Evolutionary conservation across 441 rosid species (phyloP).

Genomic region (Adansonia gregorii): DNA sequence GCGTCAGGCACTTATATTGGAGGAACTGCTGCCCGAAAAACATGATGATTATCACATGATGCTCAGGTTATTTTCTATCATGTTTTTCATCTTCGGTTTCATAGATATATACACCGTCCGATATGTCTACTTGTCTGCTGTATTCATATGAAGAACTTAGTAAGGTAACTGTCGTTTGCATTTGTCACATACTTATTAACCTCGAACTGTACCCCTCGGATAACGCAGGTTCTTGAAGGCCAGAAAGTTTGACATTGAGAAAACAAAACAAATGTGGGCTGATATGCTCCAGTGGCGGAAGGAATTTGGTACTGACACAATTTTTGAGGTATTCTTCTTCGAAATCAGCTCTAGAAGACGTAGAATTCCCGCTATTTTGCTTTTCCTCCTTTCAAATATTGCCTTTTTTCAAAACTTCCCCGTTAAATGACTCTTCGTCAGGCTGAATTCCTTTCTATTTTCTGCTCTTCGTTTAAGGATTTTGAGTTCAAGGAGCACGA

Average conservation of each 20-base stretch:
- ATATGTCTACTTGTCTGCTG: background rate
- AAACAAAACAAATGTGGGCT: conserved; percentile 85
- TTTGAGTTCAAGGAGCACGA: conserved; percentile 65
- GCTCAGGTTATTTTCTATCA: conserved; percentile 55
- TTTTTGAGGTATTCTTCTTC: conserved; percentile 53
- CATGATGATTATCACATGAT: conserved; percentile 83
- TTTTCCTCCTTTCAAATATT: background rate
- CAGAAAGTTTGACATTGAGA: conserved; percentile 78
- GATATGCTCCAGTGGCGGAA: conserved; percentile 85
- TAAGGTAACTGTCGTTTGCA: background rate
- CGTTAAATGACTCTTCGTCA: background rate
- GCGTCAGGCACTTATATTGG: conserved; percentile 65
- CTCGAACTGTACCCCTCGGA: conserved; percentile 10
- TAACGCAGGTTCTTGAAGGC: conserved; percentile 72
- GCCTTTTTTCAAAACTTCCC: background rate
- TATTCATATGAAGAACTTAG: background rate
- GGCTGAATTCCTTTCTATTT: conserved; percentile 11
- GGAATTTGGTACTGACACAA: conserved; percentile 69
- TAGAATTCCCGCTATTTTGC: background rate
- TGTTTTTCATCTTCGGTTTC: conserved; percentile 2
- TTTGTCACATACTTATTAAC: background rate
- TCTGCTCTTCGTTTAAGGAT: conserved; percentile 44
- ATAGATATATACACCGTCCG: background rate
- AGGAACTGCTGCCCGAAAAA: conserved; percentile 67
- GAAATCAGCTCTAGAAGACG: background rate